A percentile compares a stretch with the other conserved stretches of the same genome.
Conservation (phyloP, 495 filamentous ascomycete species). For the Penicillium diatomitis region DNA sequence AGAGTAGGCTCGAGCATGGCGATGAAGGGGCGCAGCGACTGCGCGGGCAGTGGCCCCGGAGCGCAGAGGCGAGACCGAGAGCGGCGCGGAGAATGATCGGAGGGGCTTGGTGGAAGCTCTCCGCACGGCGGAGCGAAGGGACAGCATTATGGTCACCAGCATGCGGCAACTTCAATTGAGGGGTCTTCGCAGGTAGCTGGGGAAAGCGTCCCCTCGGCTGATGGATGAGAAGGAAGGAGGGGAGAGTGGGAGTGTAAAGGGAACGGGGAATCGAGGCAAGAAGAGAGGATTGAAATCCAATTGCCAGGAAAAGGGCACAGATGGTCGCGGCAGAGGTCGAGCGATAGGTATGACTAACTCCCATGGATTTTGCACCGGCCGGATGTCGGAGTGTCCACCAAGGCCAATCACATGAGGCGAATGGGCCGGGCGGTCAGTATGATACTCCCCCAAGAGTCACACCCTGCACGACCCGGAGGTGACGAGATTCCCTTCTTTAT, state of each 20-base stretch:
- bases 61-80: slow-evolving; percentile 23
- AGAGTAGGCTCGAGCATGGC: slow-evolving; percentile 36
- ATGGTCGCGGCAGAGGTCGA: slow-evolving; percentile 10
- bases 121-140: slow-evolving; percentile 43
- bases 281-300: background rate
- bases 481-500: too few species aligned
- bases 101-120: slow-evolving; percentile 41
- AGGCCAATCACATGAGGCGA: slow-evolving; percentile 5
- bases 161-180: slow-evolving; percentile 41
- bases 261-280: background rate
- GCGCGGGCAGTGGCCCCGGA: slow-evolving; percentile 17
- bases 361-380: slow-evolving; percentile 21
- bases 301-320: background rate
- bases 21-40: slow-evolving; percentile 11
- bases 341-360: slow-evolving; percentile 17
- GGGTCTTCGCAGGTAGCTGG: slow-evolving; percentile 10
- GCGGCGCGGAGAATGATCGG: slow-evolving; percentile 40
- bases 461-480: too few species aligned
- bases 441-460: too few species aligned
- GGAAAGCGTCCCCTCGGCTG: slow-evolving; percentile 9
- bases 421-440: too few species aligned
- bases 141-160: slow-evolving; percentile 40
- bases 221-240: background rate
- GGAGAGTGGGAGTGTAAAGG: slow-evolving; percentile 3
- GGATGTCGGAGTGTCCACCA: slow-evolving; percentile 18